Percentiles rank a stretch among this genome's conserved stretches.
phyloP scores from a whole-genome alignment of 139 green algal genomes.

The Mychonastes homosphaera region DNA sequence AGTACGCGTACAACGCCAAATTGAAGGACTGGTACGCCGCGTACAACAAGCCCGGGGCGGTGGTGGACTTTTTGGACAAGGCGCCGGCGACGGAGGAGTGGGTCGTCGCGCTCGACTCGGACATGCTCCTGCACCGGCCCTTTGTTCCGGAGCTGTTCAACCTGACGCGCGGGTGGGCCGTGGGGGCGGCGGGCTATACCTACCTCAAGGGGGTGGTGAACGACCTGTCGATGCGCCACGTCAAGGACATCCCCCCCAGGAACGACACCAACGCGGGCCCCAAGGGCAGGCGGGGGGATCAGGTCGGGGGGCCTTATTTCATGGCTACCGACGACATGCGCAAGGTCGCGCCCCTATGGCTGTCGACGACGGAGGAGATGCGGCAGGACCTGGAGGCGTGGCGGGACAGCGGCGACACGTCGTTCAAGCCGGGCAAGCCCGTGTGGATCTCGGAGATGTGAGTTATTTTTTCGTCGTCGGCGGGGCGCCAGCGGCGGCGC shows the following conservation, averaged over 20 bases:
- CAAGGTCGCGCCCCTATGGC: constrained; percentile 59
- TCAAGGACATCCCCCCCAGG: constrained; percentile 15
- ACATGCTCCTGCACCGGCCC: constrained; percentile 45
- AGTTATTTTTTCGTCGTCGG: too few relatives aligned
- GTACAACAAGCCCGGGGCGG: constrained; percentile 66
- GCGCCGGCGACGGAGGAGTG: constrained; percentile 36
- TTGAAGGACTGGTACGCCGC: constrained; percentile 21
- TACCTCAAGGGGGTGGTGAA: constrained; percentile 18
- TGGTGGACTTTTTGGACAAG: constrained; percentile 54
- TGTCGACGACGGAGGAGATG: constrained; percentile 59
- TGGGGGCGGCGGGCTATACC: constrained; percentile 25
- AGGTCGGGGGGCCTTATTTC: constrained; percentile 71
- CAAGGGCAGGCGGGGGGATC: constrained; percentile 29
- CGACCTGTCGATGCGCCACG: constrained; percentile 12
- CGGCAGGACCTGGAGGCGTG: constrained; percentile 41
- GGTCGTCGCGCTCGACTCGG: constrained; percentile 41
- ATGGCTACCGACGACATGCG: constrained; percentile 67
- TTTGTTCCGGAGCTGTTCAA: constrained; percentile 23
- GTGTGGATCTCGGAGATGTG: constrained; percentile 81
- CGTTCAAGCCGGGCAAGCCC: constrained; percentile 38
- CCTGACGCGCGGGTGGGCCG: constrained; percentile 23
- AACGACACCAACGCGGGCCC: constrained; percentile 56
- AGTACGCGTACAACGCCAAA: constrained; percentile 13
- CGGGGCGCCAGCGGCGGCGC: too few relatives aligned
- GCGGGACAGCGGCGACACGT: background rate